These are phyloP conservation scores for Fraxinus cuspidata DNA, from an alignment of 257 asterid species.

Conservation along the genomic window DNA sequence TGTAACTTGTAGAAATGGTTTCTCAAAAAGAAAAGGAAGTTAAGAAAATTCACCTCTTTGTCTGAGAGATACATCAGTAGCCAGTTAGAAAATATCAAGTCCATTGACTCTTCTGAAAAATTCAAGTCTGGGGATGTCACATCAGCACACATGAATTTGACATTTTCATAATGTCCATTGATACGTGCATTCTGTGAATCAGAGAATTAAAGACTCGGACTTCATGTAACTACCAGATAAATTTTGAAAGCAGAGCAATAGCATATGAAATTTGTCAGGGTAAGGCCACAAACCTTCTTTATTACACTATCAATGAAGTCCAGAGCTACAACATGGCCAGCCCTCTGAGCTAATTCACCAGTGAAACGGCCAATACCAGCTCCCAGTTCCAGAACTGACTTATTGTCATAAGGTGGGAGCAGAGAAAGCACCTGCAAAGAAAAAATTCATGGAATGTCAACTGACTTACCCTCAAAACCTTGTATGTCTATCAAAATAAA, in stretches of 20 bases:
- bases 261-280: conserved; percentile 17
- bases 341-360: conserved; percentile 74
- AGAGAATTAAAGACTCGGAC: not conserved
- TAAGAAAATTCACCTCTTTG: conserved; percentile 58
- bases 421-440: conserved; percentile 69
- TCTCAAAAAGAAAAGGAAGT: not conserved
- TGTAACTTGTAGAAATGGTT: not conserved
- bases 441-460: not conserved
- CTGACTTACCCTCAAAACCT: not conserved
- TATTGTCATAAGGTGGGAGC: conserved; percentile 84
- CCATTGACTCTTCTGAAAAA: conserved; percentile 73
- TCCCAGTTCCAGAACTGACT: conserved; percentile 87
- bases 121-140: conserved; percentile 78
- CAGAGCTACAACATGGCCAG: conserved; percentile 69
- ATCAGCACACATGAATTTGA: conserved; percentile 87
- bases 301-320: conserved; percentile 89
- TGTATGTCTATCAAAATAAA: not conserved
- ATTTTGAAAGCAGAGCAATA: not conserved
- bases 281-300: conserved; percentile 58
- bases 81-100: conserved; percentile 91
- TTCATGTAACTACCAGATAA: conserved; percentile 2
- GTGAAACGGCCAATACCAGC: conserved; percentile 99
- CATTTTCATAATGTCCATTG: conserved; percentile 66
- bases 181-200: conserved; percentile 67
- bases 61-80: conserved; percentile 96